These are phyloP conservation scores for Hyaloscypha hepaticicola DNA, from an alignment of 495 filamentous ascomycete species.

Conservation along the genomic window DNA sequence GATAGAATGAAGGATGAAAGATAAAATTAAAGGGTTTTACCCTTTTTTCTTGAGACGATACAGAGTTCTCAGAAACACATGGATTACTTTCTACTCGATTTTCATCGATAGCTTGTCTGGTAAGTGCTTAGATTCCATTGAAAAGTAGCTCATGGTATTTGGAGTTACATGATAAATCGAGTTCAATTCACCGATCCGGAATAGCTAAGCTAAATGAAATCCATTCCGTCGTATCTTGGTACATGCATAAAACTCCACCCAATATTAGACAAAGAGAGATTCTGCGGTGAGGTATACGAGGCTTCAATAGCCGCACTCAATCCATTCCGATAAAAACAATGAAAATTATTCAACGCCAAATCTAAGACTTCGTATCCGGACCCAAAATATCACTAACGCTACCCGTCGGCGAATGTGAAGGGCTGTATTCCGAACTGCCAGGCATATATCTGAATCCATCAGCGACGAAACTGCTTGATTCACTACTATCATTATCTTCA, in stretches of 20 bases:
- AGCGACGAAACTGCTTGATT: constrained; percentile 32
- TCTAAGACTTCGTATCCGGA: constrained; percentile 11
- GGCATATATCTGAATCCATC: constrained; percentile 41
- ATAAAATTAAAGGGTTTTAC: too few relatives aligned
- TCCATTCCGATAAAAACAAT: neutral
- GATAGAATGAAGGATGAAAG: too few relatives aligned
- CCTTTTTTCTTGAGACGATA: too few relatives aligned
- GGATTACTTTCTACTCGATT: too few relatives aligned
- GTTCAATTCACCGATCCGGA: too few relatives aligned
- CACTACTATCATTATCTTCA: constrained; percentile 34
- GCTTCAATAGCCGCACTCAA: neutral
- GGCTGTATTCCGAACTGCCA: constrained; percentile 28
- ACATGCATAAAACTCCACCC: neutral
- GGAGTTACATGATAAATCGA: too few relatives aligned
- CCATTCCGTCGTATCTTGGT: neutral
- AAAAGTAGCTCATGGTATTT: too few relatives aligned
- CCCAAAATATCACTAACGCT: constrained; percentile 30
- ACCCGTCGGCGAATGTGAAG: constrained; percentile 16
- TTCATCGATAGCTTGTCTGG: too few relatives aligned
- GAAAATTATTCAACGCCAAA: neutral
- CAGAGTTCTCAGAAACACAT: too few relatives aligned
- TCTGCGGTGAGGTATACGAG: constrained; percentile 14
- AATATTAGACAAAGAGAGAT: neutral
- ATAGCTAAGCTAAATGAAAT: neutral
- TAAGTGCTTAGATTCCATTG: too few relatives aligned